Conservation (phyloP, 2,329 filamentous ascomycete species). For the Coniella vitis region DNA sequence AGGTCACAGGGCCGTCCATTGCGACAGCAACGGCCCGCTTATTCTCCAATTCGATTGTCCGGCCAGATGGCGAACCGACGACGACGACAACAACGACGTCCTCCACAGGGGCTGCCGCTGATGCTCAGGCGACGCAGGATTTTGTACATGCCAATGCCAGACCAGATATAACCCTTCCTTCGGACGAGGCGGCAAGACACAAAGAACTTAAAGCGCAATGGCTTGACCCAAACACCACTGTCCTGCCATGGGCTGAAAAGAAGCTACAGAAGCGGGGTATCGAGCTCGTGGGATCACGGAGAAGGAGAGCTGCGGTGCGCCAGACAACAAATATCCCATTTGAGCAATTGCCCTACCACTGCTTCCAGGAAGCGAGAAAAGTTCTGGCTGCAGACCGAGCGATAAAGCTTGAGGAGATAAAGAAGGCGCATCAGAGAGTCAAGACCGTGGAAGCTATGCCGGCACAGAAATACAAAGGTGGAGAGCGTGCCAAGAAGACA, state of each 20-base stretch:
- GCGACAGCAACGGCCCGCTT: conserved; percentile 26
- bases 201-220: conserved; percentile 32
- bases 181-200: conserved; percentile 10
- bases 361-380: conserved; percentile 91
- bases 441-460: conserved; percentile 55
- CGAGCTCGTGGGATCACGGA: conserved; percentile 73
- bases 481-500: conserved; percentile 57
- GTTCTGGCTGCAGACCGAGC: conserved; percentile 72
- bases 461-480: conserved; percentile 50
- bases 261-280: conserved; percentile 61
- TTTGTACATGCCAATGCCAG: conserved; percentile 15
- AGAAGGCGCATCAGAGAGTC: conserved; percentile 61
- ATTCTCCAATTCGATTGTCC: conserved; percentile 29
- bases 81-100: conserved; percentile 24
- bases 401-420: conserved; percentile 72
- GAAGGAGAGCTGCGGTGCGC: conserved; percentile 69
- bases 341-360: conserved; percentile 92
- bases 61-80: conserved; percentile 30
- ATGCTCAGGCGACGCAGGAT: conserved; percentile 17
- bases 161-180: background rate
- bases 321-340: conserved; percentile 68
- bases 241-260: conserved; percentile 56
- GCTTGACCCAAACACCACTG: conserved; percentile 63
- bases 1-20: conserved; percentile 28
- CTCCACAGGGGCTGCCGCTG: conserved; percentile 11